Evolutionary conservation across 257 asterid genomes (phyloP).

Genomic region (Knoxia roxburghii): DNA sequence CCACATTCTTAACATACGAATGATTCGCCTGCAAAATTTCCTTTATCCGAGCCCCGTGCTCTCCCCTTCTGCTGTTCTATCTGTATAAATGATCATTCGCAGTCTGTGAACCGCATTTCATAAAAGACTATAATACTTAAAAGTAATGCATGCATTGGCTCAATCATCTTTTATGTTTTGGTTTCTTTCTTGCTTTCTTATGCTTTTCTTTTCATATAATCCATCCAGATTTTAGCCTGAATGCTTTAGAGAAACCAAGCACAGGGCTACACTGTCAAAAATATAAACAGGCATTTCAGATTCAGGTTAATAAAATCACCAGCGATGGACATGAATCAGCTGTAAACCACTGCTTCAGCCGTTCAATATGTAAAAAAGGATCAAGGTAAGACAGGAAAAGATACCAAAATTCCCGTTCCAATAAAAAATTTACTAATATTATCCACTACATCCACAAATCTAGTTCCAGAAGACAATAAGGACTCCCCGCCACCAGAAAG

Average conservation of each 20-base stretch:
- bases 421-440: not conserved
- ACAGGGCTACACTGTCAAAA: too few relatives aligned
- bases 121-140: too few relatives aligned
- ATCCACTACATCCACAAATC: not conserved
- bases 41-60: not conserved
- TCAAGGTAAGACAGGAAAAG: not conserved
- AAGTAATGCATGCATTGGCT: too few relatives aligned
- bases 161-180: too few relatives aligned
- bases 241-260: not conserved
- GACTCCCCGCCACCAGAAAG: not conserved
- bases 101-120: not conserved
- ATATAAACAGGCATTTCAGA: too few relatives aligned
- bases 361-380: not conserved
- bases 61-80: not conserved
- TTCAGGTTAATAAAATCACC: not conserved
- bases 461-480: not conserved
- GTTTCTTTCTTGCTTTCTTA: too few relatives aligned
- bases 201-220: not conserved
- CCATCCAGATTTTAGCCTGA: not conserved
- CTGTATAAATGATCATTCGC: not conserved
- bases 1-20: not conserved
- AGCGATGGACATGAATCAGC: not conserved
- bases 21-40: not conserved
- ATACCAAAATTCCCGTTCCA: slow-evolving; percentile 3
- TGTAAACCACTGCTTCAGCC: not conserved